These are phyloP conservation scores for Leishmania turanica DNA, from an alignment of 208 protist genomes.

Conservation along the genomic window DNA sequence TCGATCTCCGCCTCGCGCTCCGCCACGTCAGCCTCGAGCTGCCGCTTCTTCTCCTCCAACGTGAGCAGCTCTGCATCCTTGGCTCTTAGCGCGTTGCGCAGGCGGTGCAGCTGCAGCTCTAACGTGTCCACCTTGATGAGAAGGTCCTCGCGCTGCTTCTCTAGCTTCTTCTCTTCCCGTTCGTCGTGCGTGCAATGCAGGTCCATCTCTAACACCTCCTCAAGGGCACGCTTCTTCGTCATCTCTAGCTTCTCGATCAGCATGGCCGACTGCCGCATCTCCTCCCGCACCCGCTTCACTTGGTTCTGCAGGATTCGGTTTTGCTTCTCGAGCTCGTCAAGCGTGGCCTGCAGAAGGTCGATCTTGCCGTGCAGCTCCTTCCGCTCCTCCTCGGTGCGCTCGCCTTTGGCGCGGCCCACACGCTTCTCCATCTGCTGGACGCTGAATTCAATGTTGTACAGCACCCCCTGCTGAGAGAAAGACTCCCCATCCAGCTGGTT, in stretches of 20 bases:
- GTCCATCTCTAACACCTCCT: constrained; percentile 80
- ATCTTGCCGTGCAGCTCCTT: constrained; percentile 87
- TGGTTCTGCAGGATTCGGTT: constrained; percentile 81
- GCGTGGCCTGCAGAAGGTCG: constrained; percentile 72
- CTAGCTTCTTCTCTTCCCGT: constrained; percentile 48
- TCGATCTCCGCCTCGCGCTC: constrained; percentile 86
- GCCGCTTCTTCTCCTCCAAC: constrained; percentile 76
- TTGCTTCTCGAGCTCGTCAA: constrained; percentile 84
- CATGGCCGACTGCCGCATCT: constrained; percentile 69
- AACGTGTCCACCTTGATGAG: constrained; percentile 87
- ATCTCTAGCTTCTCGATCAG: constrained; percentile 56
- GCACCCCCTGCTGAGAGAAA: constrained; percentile 92
- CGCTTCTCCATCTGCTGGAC: constrained; percentile 96
- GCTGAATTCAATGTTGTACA: constrained; percentile 95
- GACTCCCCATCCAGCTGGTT: constrained; percentile 82
- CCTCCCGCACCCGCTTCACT: constrained; percentile 90
- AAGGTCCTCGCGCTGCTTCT: constrained; percentile 71
- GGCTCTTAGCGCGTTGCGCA: constrained; percentile 53
- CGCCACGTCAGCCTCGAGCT: constrained; percentile 61
- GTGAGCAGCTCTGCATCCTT: constrained; percentile 66
- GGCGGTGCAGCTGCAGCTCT: constrained; percentile 86
- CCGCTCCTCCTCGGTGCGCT: constrained; percentile 93
- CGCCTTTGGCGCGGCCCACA: constrained; percentile 86
- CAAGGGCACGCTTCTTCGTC: constrained; percentile 50
- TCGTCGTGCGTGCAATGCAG: constrained; percentile 81